Base-by-base conservation (phyloP, 2,329 filamentous ascomycete species). In the Colletotrichum liaoningense region DNA sequence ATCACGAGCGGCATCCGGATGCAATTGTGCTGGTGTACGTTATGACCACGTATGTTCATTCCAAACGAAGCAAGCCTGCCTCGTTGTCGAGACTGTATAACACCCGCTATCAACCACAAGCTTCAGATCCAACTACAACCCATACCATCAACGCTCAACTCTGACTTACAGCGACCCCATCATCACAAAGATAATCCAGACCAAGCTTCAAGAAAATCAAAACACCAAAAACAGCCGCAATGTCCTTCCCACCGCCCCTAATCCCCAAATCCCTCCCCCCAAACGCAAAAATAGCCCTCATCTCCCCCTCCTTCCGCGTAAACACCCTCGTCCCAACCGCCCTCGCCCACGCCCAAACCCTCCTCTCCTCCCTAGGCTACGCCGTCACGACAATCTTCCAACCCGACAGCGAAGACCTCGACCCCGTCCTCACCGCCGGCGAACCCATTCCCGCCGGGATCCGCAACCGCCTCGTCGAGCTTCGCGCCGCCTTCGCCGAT, bases 251-350 rank as follows among this genome's bases (percentile, higher is more conserved):
- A 19, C 35, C 49, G 11, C 78, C 73, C 9, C 76, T 80, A 4
- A 38, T 75, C 5, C 76, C 79, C 2, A 79, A 79, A 49, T 76
- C 77, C 3, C 76, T 86, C 0, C 54, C 79, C 68, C 79, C 80
- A 0, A 82, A 83, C 28, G 81, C 74, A 1, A 85, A 82, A 8
- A 83, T 86, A 11, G 84, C 80, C 2, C 82, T 83, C 69, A 76
- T 86, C 59, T 85, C 83, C 1, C 84, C 84, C 12, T 86, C 84
- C 0, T 75, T 76, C 5, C 82, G 84, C 5, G 75, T 85, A 9
- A 84, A 84, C 69, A 63, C 79, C 35, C 5, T 66, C 16, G 55
- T 80, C 5, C 80, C 83, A 0, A 71, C 56, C 1, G 77, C 80
- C 12, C 74, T 85, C 52, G 26, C 76, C 4, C 79, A 83, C 5